Conservation (phyloP, 1,284 basidiomycete species). For the Laetiporus sulphureus region DNA sequence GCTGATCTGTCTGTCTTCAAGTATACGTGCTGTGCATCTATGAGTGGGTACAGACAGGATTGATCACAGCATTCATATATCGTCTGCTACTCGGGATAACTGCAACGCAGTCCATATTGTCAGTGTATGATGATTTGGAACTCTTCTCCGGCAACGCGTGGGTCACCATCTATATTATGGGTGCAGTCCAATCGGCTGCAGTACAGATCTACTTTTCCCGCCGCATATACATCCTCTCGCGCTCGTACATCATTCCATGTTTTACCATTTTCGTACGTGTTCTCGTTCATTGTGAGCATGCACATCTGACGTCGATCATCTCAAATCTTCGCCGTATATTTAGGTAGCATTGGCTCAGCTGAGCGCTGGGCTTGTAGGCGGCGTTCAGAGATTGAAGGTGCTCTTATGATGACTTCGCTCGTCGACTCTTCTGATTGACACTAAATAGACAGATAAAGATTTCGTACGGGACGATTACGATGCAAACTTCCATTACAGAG, state of each 20-base stretch:
- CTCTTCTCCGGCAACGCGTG: neutral
- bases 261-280: neutral
- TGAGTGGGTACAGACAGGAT: conserved; percentile 1
- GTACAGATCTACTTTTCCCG: neutral
- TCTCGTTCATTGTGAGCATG: neutral
- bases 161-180: neutral
- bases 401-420: neutral
- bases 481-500: no score
- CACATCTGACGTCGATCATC: neutral
- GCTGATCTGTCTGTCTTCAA: neutral
- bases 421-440: no score
- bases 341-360: neutral
- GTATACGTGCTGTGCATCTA: neutral
- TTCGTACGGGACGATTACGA: no score
- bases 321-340: neutral
- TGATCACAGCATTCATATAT: neutral
- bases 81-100: neutral
- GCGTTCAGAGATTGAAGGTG: neutral
- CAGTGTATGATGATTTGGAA: neutral
- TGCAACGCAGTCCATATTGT: no score
- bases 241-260: neutral
- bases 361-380: neutral
- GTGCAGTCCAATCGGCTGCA: neutral
- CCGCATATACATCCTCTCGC: neutral
- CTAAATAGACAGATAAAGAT: no score